Evolutionary conservation across 192 early-diverging fungal species (phyloP).

Genomic region (Coemansia interrupta): DNA sequence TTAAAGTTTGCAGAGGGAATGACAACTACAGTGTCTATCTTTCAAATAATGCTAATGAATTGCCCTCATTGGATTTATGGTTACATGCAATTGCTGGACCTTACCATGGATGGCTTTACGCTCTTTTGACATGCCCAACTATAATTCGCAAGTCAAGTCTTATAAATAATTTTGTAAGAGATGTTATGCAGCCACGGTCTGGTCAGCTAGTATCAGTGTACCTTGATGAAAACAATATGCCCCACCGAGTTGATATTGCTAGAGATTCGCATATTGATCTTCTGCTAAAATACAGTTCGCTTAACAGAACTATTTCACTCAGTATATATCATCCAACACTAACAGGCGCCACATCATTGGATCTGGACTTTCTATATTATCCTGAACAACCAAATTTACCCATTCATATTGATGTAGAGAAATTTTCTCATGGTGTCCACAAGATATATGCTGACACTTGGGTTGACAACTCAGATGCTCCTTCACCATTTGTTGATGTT

Average conservation of each 20-base stretch:
- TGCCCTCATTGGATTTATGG: background rate
- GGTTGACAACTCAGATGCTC: slow-evolving; percentile 11
- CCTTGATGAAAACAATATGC: too few relatives aligned
- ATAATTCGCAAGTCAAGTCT: background rate
- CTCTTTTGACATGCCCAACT: background rate
- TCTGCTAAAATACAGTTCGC: too few relatives aligned
- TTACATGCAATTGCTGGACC: background rate
- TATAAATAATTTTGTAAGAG: background rate
- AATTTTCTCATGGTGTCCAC: background rate
- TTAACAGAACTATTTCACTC: background rate
- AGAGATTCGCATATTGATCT: too few relatives aligned
- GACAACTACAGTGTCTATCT: background rate
- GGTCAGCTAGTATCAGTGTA: too few relatives aligned
- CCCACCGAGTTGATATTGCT: too few relatives aligned
- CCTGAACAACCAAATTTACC: slow-evolving; percentile 10
- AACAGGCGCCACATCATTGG: background rate
- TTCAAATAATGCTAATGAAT: background rate
- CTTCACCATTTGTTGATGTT: slow-evolving; percentile 8
- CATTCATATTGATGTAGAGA: slow-evolving; percentile 10
- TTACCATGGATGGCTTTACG: background rate
- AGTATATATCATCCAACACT: slow-evolving; percentile 6
- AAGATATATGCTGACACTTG: slow-evolving; percentile 9
- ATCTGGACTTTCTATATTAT: slow-evolving; percentile 6
- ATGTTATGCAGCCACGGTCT: too few relatives aligned
- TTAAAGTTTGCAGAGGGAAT: background rate